Conservation (phyloP, 306 rosid genomes). For the Vigna mungo region DNA sequence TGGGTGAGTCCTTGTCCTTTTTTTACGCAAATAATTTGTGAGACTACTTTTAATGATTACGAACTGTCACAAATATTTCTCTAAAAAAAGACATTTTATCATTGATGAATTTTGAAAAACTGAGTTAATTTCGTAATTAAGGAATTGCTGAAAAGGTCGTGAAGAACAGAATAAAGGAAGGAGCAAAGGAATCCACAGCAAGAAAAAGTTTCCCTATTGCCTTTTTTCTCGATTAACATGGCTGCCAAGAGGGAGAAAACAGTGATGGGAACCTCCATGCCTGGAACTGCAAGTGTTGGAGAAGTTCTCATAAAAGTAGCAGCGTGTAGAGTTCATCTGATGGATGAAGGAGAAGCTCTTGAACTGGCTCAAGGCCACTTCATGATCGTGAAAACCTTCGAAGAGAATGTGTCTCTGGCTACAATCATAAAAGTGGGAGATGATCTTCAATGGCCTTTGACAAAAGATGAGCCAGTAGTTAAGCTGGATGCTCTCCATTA, state of each 20-base stretch:
- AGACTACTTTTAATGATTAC: too few relatives aligned
- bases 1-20: too few relatives aligned
- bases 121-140: neutral
- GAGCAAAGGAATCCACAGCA: slow-evolving; percentile 46
- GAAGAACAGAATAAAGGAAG: slow-evolving; percentile 63
- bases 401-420: slow-evolving; percentile 69
- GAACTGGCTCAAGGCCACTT: slow-evolving; percentile 76
- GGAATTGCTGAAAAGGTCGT: neutral
- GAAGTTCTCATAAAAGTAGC: slow-evolving; percentile 66
- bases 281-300: slow-evolving; percentile 4
- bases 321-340: slow-evolving; percentile 73
- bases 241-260: slow-evolving; percentile 37
- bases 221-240: slow-evolving; percentile 21
- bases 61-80: neutral
- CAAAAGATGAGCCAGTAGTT: slow-evolving; percentile 96
- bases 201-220: slow-evolving; percentile 32
- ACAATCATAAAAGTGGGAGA: slow-evolving; percentile 77
- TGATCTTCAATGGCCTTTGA: slow-evolving; percentile 91
- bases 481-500: slow-evolving; percentile 73
- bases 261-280: slow-evolving; percentile 47
- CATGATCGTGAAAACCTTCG: slow-evolving; percentile 62
- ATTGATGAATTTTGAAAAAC: neutral
- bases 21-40: too few relatives aligned
- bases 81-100: neutral
- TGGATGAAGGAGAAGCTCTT: slow-evolving; percentile 83